phyloP scores from a whole-genome alignment of 1,284 basidiomycete species.

The Trametes versicolor region DNA sequence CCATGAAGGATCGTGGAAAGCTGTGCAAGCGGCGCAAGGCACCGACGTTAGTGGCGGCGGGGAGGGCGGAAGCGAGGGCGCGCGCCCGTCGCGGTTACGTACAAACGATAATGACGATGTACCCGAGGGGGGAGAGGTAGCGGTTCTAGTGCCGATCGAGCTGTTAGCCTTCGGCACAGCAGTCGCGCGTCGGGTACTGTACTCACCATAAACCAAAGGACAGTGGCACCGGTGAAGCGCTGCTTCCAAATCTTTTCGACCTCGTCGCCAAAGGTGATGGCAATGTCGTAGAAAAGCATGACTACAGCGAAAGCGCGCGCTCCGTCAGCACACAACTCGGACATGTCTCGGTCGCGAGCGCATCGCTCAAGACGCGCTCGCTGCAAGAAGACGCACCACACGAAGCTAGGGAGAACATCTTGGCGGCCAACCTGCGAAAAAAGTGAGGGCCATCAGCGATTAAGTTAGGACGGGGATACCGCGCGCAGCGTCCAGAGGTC shows the following conservation, averaged over 20 bases:
- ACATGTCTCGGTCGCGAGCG: conserved; percentile 18
- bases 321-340: conserved; percentile 4
- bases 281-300: conserved; percentile 44
- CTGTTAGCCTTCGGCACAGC: conserved; percentile 2
- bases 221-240: conserved; percentile 41
- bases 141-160: conserved; percentile 37
- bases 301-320: conserved; percentile 25
- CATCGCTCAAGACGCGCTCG: neutral
- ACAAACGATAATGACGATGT: conserved; percentile 43
- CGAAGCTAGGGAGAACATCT: conserved; percentile 43
- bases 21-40: conserved; percentile 20
- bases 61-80: conserved; percentile 1
- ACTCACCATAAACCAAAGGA: conserved; percentile 40
- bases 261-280: conserved; percentile 42
- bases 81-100: conserved; percentile 18
- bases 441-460: conserved; percentile 14
- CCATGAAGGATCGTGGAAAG: conserved; percentile 42
- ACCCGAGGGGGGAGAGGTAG: conserved; percentile 41
- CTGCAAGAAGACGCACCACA: conserved; percentile 35
- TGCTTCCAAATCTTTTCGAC: conserved; percentile 44
- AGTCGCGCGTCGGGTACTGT: conserved; percentile 16
- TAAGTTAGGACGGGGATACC: conserved; percentile 9
- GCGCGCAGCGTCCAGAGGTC: conserved; percentile 7
- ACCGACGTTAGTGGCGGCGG: conserved; percentile 17
- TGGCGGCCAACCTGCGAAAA: conserved; percentile 36